Base-by-base conservation (phyloP, 768 basidiomycete species). In the Collybia mongolica region DNA sequence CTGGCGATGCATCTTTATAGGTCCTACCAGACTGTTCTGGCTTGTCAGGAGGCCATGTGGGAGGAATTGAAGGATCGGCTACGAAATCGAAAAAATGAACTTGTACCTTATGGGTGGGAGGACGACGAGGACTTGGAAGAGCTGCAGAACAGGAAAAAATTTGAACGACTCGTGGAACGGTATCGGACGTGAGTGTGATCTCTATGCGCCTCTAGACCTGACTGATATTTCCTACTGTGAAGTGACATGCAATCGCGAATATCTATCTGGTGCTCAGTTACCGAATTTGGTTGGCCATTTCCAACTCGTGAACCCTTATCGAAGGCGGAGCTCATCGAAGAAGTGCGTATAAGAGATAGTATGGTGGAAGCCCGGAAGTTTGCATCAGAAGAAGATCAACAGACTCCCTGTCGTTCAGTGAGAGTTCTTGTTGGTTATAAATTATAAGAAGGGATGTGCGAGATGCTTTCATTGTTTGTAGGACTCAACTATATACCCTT, bases 11-110 rank as follows among this genome's bases (percentile, higher is more conserved):
- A 88, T 49, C 73, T 88, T 3, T 81, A 85, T 57, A 72, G 75
- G 53, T 77, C 81, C n/a, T 86, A 79, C 53, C 78, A 82, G 55
- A 64, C 67, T 17, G 81, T 88, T 6, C 62, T 86, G 11, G 83
- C 82, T 11, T 85, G 83, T 55, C 79, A 84, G 62, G 86, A 88
- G 59, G 79, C 84, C 23, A 86, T 88, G 84, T 88, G 86, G 85
- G 86, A 87, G 53, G 84, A 86, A 48, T 71, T 88, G 43, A 77
- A 78, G 55, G 79, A 83, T 53, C 75, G 80, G 53, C 73, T 84
- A 64, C 71, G 81, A 44, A 84, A 85, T 56, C 70, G 76, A 47
- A 76, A 72, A 40, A 71, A 74, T 5, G 76, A 81, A 51, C 65
- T 88, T 22, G 62, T 68, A 48, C 75, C 74, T 14, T 75, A 81